These are phyloP conservation scores for Senecio squalidus DNA, from an alignment of 140 eudicot species.

Conservation along the genomic window DNA sequence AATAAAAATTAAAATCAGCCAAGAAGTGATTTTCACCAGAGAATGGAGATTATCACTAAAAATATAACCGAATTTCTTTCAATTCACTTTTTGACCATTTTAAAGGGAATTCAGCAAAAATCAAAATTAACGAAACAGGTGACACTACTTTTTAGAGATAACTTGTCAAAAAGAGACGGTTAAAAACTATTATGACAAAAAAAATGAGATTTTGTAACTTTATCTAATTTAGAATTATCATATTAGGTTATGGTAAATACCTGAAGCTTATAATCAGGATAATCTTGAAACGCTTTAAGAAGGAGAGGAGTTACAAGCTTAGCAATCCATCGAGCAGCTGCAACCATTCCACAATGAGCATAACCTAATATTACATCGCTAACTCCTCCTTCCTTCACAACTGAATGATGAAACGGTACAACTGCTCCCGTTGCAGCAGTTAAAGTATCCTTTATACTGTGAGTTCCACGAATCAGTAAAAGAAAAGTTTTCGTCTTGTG, in stretches of 20 bases:
- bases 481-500: conserved; percentile 62
- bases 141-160: no score
- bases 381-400: conserved; percentile 89
- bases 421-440: conserved; percentile 99
- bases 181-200: no score
- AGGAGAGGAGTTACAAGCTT: conserved; percentile 84
- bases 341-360: conserved; percentile 98
- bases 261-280: conserved; percentile 82
- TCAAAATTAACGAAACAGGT: no score
- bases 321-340: conserved; percentile 99
- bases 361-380: conserved; percentile 80
- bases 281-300: conserved; percentile 38
- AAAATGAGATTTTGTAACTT: no score
- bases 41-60: no score
- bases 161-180: no score
- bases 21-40: no score
- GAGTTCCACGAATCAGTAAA: conserved; percentile 91
- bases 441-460: conserved; percentile 88
- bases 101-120: no score
- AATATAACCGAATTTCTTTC: no score
- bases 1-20: no score
- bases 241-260: conserved; percentile 25
- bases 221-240: no score
- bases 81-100: no score
- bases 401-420: conserved; percentile 90